These are phyloP conservation scores for Phylloporus arenicola DNA, from an alignment of 768 basidiomycete genomes.

Conservation along the genomic window DNA sequence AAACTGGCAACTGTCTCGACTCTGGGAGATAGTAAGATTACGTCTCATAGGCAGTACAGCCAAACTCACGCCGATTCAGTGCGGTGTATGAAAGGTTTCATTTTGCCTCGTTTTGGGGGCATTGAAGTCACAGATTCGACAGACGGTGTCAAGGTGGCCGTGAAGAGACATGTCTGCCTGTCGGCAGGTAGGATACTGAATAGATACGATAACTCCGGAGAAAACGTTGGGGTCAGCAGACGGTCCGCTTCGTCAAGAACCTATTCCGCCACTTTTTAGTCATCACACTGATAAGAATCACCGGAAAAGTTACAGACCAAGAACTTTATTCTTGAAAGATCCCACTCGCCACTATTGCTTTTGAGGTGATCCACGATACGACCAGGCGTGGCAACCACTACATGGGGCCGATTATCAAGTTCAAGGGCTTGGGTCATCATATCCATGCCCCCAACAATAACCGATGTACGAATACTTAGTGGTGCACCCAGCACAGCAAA, in stretches of 20 bases:
- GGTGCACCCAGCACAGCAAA: constrained; percentile 85
- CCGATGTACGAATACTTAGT: constrained; percentile 76
- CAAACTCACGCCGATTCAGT: constrained; percentile 64
- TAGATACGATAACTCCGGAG: constrained; percentile 74
- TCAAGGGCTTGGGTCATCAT: constrained; percentile 93
- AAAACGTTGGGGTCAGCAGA: constrained; percentile 82
- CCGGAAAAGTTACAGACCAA: constrained; percentile 47
- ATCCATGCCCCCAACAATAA: constrained; percentile 97
- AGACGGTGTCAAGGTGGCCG: constrained; percentile 85
- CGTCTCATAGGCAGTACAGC: background rate
- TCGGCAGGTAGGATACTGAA: constrained; percentile 74
- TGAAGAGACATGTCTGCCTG: constrained; percentile 96
- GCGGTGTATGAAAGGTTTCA: constrained; percentile 80
- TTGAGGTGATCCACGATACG: constrained; percentile 86
- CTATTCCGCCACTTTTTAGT: constrained; percentile 33
- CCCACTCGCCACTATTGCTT: constrained; percentile 74
- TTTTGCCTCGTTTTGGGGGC: constrained; percentile 74
- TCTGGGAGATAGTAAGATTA: constrained; percentile 35
- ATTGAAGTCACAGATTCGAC: constrained; percentile 75
- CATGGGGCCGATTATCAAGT: constrained; percentile 78
- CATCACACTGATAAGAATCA: background rate
- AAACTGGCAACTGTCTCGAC: constrained; percentile 86
- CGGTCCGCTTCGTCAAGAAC: constrained; percentile 97
- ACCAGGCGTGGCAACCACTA: constrained; percentile 94
- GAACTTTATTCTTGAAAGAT: constrained; percentile 77